Conservation (phyloP, 225 moss, liverwort and hornwort species). For the Rhytidiadelphus loreus region DNA sequence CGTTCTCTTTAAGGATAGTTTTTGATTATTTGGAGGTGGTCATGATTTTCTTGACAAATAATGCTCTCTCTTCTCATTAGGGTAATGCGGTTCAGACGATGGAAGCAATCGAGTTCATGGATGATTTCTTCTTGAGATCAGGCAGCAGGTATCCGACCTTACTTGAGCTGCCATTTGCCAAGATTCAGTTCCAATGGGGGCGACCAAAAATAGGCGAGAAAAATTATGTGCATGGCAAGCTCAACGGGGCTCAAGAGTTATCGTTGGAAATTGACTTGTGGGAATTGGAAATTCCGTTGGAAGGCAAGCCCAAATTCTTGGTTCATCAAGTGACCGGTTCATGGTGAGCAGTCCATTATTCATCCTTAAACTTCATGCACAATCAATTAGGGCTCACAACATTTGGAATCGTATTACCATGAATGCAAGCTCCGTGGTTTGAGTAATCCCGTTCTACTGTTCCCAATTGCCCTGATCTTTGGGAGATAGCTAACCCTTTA, state of each 20-base stretch:
- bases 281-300: constrained; percentile 21
- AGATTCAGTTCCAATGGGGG: constrained; percentile 13
- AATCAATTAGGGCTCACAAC: not conserved
- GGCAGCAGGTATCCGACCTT: constrained; percentile 6
- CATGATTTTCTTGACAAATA: not conserved
- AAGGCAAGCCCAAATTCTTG: constrained; percentile 27
- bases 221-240: constrained; percentile 12
- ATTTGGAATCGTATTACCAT: not conserved
- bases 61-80: not conserved
- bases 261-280: constrained; percentile 26
- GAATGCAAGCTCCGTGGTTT: not conserved
- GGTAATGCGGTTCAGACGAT: not conserved
- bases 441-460: not conserved
- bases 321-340: constrained; percentile 27
- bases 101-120: constrained; percentile 7
- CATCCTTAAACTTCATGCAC: not conserved
- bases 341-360: constrained; percentile 13
- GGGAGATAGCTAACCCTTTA: not conserved
- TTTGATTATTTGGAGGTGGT: not conserved
- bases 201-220: not conserved
- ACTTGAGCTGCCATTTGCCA: constrained; percentile 28
- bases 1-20: not conserved
- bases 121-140: constrained; percentile 19
- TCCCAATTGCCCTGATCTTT: not conserved
- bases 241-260: not conserved